phyloP scores from a whole-genome alignment of 176 grass and related monocot genomes.

The Triticum urartu region DNA sequence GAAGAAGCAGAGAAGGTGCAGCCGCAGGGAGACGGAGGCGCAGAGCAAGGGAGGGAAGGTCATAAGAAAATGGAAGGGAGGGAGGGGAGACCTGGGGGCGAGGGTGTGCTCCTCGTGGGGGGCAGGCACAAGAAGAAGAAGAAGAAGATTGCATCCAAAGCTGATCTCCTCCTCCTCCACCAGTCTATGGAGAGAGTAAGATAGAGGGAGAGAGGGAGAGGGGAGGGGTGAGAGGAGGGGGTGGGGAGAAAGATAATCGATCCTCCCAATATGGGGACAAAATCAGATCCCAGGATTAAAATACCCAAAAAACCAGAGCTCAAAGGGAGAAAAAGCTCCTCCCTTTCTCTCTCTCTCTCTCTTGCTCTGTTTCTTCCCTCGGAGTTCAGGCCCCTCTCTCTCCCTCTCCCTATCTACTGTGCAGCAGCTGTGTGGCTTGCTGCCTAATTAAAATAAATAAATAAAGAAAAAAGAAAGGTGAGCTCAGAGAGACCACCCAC shows the following conservation, averaged over 20 bases:
- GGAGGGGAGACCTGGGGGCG: slow-evolving; percentile 37
- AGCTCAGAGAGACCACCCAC: slow-evolving; percentile 29
- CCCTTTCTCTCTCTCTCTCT: background rate
- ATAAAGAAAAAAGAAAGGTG: no score
- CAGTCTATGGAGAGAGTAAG: background rate
- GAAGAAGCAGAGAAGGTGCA: background rate
- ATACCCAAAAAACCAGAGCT: slow-evolving; percentile 34
- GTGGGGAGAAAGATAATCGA: slow-evolving; percentile 44
- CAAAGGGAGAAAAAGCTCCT: slow-evolving; percentile 12
- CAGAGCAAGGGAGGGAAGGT: background rate
- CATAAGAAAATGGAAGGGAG: slow-evolving; percentile 46
- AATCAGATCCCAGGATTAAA: slow-evolving; percentile 59
- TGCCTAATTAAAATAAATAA: background rate
- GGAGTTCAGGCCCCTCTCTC: no score
- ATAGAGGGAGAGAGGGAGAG: background rate
- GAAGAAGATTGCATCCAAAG: slow-evolving; percentile 33
- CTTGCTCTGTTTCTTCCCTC: background rate
- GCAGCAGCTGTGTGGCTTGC: background rate
- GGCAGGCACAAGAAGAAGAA: slow-evolving; percentile 19
- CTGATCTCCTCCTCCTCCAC: slow-evolving; percentile 27
- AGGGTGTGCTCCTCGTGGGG: slow-evolving; percentile 42
- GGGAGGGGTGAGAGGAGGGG: background rate
- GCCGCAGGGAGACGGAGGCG: no score
- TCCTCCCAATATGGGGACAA: slow-evolving; percentile 65
- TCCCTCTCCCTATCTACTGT: no score